phyloP scores from a whole-genome alignment of 768 basidiomycete species.

The Termitomyces bulborhizus region DNA sequence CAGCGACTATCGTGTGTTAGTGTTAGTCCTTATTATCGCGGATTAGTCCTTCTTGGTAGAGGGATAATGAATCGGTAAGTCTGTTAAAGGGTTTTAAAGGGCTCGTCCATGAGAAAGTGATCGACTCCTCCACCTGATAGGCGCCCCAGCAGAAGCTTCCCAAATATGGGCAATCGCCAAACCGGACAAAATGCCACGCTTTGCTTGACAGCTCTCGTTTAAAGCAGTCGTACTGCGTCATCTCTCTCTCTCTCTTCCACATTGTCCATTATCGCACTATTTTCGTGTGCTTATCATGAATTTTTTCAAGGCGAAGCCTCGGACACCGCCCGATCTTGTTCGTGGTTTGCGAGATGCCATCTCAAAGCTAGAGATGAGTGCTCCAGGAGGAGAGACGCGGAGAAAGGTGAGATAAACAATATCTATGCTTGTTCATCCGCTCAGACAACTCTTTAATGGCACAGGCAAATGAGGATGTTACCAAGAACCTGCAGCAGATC shows the following conservation, averaged over 20 bases:
- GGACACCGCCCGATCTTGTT: conserved; percentile 85
- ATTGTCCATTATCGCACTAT: background rate
- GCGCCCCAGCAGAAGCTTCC: too few relatives aligned
- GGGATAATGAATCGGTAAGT: too few relatives aligned
- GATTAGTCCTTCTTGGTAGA: too few relatives aligned
- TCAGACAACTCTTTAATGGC: background rate
- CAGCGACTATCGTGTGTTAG: too few relatives aligned
- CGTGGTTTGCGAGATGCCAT: conserved; percentile 75
- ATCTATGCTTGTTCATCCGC: background rate
- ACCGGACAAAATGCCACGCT: too few relatives aligned
- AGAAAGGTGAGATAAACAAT: conserved; percentile 55
- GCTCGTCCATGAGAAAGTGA: too few relatives aligned
- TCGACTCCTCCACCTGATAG: too few relatives aligned
- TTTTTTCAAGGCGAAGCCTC: conserved; percentile 90
- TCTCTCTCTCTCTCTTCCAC: background rate
- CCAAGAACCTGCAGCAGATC: conserved; percentile 86
- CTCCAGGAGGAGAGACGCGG: conserved; percentile 70
- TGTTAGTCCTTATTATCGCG: too few relatives aligned
- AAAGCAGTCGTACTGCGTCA: conserved; percentile 4
- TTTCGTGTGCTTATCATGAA: conserved; percentile 51
- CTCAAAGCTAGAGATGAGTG: conserved; percentile 64
- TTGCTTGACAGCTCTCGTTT: too few relatives aligned
- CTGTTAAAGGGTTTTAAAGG: too few relatives aligned
- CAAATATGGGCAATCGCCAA: too few relatives aligned
- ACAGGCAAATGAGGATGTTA: conserved; percentile 85